These are phyloP conservation scores for Naegleria gruberi DNA, from an alignment of 208 protist genomes.

Conservation along the genomic window DNA sequence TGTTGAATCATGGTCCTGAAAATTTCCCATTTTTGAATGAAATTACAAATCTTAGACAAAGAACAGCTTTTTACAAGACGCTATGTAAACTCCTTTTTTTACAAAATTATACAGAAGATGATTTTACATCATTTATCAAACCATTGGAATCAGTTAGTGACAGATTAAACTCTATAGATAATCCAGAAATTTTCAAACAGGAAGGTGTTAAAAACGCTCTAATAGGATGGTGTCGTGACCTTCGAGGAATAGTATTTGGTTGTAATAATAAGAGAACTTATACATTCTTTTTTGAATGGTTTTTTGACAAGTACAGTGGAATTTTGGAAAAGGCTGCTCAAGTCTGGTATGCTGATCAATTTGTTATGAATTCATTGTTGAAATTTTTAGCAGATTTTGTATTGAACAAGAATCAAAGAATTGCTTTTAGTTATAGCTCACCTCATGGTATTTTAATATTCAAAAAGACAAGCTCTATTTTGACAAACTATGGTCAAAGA, in stretches of 20 bases:
- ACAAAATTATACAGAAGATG: slow-evolving; percentile 30
- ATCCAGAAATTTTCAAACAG: not conserved
- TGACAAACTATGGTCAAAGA: slow-evolving; percentile 22
- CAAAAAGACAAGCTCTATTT: slow-evolving; percentile 40
- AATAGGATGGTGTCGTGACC: slow-evolving; percentile 44
- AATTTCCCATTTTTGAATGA: slow-evolving; percentile 48
- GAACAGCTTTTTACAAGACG: slow-evolving; percentile 47
- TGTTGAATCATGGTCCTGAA: slow-evolving; percentile 39
- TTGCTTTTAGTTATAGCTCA: slow-evolving; percentile 46
- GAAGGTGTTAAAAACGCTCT: slow-evolving; percentile 31
- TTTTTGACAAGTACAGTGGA: slow-evolving; percentile 39
- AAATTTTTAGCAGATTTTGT: slow-evolving; percentile 46
- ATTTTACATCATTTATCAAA: slow-evolving; percentile 39
- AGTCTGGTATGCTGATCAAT: not conserved
- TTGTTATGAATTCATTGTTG: slow-evolving; percentile 28
- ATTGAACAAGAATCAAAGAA: slow-evolving; percentile 41
- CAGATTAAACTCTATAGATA: slow-evolving; percentile 15
- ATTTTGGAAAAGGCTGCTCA: slow-evolving; percentile 20
- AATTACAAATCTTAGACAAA: slow-evolving; percentile 28
- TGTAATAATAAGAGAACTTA: slow-evolving; percentile 41
- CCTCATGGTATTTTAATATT: slow-evolving; percentile 63
- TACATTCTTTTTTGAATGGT: slow-evolving; percentile 50
- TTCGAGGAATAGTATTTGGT: slow-evolving; percentile 44
- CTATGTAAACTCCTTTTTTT: slow-evolving; percentile 43
- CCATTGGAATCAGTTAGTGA: slow-evolving; percentile 21